phyloP scores from a whole-genome alignment of 2,329 filamentous ascomycete genomes.

The Thelonectria blattea region DNA sequence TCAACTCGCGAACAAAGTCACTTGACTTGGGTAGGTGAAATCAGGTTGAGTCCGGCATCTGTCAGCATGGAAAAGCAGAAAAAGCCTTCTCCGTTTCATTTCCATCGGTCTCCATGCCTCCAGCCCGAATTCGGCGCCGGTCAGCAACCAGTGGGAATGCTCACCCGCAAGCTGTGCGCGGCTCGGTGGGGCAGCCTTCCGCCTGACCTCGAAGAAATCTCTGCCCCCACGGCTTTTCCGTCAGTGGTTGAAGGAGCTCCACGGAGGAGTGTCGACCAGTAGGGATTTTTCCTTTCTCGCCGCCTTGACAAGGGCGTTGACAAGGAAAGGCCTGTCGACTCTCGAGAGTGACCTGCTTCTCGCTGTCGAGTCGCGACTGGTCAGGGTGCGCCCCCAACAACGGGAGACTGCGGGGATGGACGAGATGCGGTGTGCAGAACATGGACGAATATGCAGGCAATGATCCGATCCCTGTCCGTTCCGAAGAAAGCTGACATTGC shows the following conservation, averaged over 20 bases:
- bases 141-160: constrained; percentile 13
- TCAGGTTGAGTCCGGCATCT: neutral
- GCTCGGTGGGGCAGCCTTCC: constrained; percentile 19
- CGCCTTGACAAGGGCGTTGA: neutral
- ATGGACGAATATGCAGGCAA: constrained; percentile 14
- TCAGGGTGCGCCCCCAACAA: neutral
- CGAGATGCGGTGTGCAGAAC: neutral
- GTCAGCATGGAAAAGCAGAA: constrained; percentile 7
- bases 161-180: neutral
- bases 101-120: constrained; percentile 1
- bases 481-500: constrained; percentile 1
- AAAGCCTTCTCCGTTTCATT: constrained; percentile 9
- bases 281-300: constrained; percentile 10
- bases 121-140: constrained; percentile 1
- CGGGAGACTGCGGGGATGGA: constrained; percentile 6
- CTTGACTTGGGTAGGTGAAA: neutral
- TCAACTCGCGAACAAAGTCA: too few relatives aligned
- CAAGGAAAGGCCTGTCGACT: neutral
- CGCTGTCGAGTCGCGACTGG: neutral
- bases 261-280: constrained; percentile 6
- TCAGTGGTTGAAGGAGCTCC: constrained; percentile 1
- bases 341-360: neutral
- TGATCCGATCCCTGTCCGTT: constrained; percentile 8
- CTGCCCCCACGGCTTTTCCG: constrained; percentile 13
- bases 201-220: constrained; percentile 20